A percentile compares a stretch with the other conserved stretches of the same genome.
These are phyloP conservation scores for Exophiala aquamarina DNA, from an alignment of 2,329 filamentous ascomycete species.

Conservation along the genomic window DNA sequence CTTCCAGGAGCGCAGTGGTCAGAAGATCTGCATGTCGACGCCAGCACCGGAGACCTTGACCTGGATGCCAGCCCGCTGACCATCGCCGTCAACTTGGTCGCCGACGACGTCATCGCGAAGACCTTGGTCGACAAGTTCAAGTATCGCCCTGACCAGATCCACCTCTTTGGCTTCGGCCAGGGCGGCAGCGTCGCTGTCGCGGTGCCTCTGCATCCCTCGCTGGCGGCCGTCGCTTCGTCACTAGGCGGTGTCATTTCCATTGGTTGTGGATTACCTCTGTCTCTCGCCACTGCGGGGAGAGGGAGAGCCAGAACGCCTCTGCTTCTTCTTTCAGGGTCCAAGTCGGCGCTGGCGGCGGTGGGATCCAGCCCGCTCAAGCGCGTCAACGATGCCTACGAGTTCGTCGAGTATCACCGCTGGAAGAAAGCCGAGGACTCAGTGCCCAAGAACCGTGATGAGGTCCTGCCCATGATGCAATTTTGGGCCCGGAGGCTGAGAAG, in stretches of 20 bases:
- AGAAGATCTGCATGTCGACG: conserved; percentile 61
- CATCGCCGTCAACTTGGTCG: conserved; percentile 48
- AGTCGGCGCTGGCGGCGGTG: conserved; percentile 48
- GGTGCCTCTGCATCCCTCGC: conserved; percentile 48
- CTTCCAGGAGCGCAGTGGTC: conserved; percentile 61
- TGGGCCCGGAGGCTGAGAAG: conserved; percentile 46
- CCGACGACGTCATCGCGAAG: conserved; percentile 52
- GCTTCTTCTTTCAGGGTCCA: conserved; percentile 39
- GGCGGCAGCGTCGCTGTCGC: conserved; percentile 64
- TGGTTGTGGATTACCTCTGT: conserved; percentile 42
- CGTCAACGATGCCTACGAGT: conserved; percentile 65
- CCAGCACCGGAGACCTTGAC: conserved; percentile 54
- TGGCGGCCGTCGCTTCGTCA: conserved; percentile 29
- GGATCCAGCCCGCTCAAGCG: conserved; percentile 64
- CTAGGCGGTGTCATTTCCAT: conserved; percentile 44
- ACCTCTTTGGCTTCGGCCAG: conserved; percentile 68
- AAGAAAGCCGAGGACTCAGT: conserved; percentile 72
- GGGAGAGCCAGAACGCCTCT: conserved; percentile 42
- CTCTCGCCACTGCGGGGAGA: conserved; percentile 15
- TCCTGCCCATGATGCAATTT: conserved; percentile 86
- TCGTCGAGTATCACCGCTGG: conserved; percentile 69
- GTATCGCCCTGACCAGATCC: conserved; percentile 59
- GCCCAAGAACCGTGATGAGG: conserved; percentile 81
- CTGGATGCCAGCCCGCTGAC: conserved; percentile 63
- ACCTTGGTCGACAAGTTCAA: conserved; percentile 58